Percentiles rank a stretch among this genome's conserved stretches.
Conservation (phyloP, 805 yeast species). For the Kazachstania kunashirensis region DNA sequence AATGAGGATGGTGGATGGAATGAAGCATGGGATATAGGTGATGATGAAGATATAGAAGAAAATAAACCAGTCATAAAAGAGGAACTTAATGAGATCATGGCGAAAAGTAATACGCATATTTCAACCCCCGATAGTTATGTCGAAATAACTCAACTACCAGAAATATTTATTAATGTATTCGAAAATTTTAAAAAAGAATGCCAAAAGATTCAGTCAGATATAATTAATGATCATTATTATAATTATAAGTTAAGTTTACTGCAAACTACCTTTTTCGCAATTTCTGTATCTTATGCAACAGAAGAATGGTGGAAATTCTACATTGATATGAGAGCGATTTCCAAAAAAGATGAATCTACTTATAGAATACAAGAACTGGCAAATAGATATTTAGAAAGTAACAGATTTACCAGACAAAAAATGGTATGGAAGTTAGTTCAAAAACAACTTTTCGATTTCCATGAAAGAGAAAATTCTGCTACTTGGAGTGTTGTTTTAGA, state of each 20-base stretch:
- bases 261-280: slow-evolving; percentile 23
- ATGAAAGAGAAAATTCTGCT: slow-evolving; percentile 16
- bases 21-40: slow-evolving; percentile 18
- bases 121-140: background rate
- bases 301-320: slow-evolving; percentile 25
- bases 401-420: slow-evolving; percentile 14
- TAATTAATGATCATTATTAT: slow-evolving; percentile 11
- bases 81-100: background rate
- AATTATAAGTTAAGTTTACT: slow-evolving; percentile 22
- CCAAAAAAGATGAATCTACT: slow-evolving; percentile 3
- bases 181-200: slow-evolving; percentile 11
- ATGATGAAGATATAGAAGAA: slow-evolving; percentile 8
- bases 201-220: slow-evolving; percentile 9
- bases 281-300: slow-evolving; percentile 11
- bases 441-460: slow-evolving; percentile 16
- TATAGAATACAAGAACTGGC: slow-evolving; percentile 18
- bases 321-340: slow-evolving; percentile 17
- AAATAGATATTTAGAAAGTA: slow-evolving; percentile 13
- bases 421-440: slow-evolving; percentile 7
- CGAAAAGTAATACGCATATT: background rate
- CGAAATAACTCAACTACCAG: slow-evolving; percentile 16
- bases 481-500: slow-evolving; percentile 17
- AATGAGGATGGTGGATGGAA: slow-evolving; percentile 18
- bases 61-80: background rate
- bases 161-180: slow-evolving; percentile 8